These are phyloP conservation scores for Hericium erinaceus DNA, from an alignment of 768 basidiomycete genomes.

Conservation along the genomic window DNA sequence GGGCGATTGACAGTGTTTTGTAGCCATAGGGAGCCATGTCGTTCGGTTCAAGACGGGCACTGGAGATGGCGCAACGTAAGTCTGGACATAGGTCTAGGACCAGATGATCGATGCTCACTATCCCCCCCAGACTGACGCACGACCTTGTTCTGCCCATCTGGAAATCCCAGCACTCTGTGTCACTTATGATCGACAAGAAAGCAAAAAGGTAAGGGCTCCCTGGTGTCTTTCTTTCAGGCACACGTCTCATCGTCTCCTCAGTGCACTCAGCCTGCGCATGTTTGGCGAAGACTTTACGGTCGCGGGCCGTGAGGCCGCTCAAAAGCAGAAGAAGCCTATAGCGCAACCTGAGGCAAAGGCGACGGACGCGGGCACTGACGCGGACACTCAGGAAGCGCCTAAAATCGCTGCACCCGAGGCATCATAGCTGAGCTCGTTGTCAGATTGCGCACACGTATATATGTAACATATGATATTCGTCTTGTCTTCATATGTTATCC, in stretches of 20 bases:
- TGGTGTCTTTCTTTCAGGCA: not conserved
- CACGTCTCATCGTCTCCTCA: conserved; percentile 22
- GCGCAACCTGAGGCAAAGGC: not conserved
- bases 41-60: conserved; percentile 55
- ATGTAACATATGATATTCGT: too few species aligned
- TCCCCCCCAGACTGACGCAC: conserved; percentile 47
- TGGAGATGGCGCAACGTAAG: conserved; percentile 42
- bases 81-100: not conserved
- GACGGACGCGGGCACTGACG: not conserved
- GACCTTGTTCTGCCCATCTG: conserved; percentile 89
- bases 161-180: conserved; percentile 83
- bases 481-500: too few species aligned
- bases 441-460: not conserved
- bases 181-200: conserved; percentile 93
- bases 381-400: not conserved
- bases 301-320: conserved; percentile 30
- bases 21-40: conserved; percentile 66
- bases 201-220: conserved; percentile 66
- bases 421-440: not conserved
- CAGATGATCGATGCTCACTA: not conserved
- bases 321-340: conserved; percentile 16
- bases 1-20: not conserved
- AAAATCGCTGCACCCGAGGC: not conserved
- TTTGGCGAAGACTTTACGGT: conserved; percentile 74
- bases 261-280: conserved; percentile 79